Base-by-base conservation (phyloP, 495 filamentous ascomycete genomes). In the Neurospora tetrasperma region DNA sequence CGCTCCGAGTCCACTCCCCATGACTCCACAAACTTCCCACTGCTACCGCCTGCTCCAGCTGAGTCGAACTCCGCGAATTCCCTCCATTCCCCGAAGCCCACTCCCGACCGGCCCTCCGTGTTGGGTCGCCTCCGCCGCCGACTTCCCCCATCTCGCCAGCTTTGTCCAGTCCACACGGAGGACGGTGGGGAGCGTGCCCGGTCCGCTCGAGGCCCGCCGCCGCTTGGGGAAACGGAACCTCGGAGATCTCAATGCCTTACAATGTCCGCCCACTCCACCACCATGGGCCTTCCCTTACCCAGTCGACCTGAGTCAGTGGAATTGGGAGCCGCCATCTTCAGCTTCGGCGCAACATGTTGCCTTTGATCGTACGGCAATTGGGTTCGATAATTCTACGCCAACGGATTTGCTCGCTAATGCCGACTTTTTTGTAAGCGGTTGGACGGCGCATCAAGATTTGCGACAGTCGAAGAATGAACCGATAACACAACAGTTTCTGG, bases 151-250 rank as follows among this genome's bases (percentile, higher is more conserved):
- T 35, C 54, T 66, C 14, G 54, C 54, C 27, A 66, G 54, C 27
- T 66, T 31, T 31, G 54, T 66, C 54, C 54, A 66, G 14, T 35
- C 54, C 54, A 66, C 54, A 66, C 78, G 75, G 38, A 79, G 84
- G 16, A 73, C 79, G 71, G 73, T 72, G 6, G 74, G 77, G 75
- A 73, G 77, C 71, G 71, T 82, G 0, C 83, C 86, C 5, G 86
- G 86, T 0, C 86, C 86, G 27, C 80, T 88, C 74, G 87, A 89
- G 77, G 82, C 80, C 77, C 82, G 85, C 7, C 84, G 85, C 42
- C 82, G 86, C 23, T 74, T 87, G 70, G 86, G 86, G n/a, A 86
- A 81, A 70, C 80, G 87, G 71, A 82, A 82, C 38, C 84, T 89
- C 81, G 81, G 80, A 68, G 81, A 82, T 69, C 74, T 84, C n/a